Conservation (phyloP, 2,329 filamentous ascomycete genomes). For the Pestalotiopsis sp. region DNA sequence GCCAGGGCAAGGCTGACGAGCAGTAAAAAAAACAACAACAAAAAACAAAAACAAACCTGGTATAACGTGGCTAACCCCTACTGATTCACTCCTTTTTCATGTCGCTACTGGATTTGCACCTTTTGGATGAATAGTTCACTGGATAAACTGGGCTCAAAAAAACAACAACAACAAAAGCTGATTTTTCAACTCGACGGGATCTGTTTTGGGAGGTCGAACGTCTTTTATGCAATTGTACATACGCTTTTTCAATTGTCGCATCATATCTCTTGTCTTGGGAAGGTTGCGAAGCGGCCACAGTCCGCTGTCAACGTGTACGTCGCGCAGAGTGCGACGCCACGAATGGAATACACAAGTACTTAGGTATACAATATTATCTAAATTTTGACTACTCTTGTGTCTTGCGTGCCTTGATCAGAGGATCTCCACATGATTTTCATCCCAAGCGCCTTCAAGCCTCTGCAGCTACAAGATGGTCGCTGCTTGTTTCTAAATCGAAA, state of each 20-base stretch:
- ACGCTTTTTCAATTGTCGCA: background rate
- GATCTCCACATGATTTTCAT: too few species aligned
- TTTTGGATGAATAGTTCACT: background rate
- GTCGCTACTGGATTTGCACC: background rate
- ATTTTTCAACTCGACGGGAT: background rate
- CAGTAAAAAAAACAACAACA: background rate
- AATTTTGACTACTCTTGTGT: background rate
- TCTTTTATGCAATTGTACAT: background rate
- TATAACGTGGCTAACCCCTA: background rate
- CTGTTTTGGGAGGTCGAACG: background rate
- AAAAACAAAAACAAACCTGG: background rate
- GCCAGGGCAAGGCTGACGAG: slow-evolving; percentile 34
- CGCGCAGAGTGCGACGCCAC: background rate
- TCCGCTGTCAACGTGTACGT: background rate
- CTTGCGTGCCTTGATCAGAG: background rate
- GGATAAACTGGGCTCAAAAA: background rate
- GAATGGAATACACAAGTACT: background rate
- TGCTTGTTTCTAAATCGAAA: background rate
- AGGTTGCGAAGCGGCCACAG: background rate
- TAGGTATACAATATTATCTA: background rate
- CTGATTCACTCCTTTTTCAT: background rate
- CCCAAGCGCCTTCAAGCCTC: background rate
- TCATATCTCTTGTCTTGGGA: background rate
- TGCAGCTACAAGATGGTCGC: background rate
- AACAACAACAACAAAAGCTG: background rate